These are phyloP conservation scores for Aphanocladium album DNA, from an alignment of 2,329 filamentous ascomycete genomes.

Conservation along the genomic window DNA sequence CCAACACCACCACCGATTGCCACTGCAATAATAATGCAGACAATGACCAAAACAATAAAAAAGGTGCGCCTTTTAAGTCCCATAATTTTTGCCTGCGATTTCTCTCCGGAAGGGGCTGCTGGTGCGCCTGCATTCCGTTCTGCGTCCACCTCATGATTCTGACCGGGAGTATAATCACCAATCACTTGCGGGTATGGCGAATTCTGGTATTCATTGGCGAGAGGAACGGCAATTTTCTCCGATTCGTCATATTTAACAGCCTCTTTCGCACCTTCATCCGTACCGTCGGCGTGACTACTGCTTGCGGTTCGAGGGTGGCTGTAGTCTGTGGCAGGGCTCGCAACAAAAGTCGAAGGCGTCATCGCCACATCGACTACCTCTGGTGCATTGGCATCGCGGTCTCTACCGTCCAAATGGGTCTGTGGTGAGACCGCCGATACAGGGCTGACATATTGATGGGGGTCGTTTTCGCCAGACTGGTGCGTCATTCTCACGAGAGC, in stretches of 20 bases:
- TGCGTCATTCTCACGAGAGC: not conserved
- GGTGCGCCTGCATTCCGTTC: not conserved
- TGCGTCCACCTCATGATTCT: not conserved
- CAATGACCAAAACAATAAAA: constrained; percentile 1
- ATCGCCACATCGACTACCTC: not conserved
- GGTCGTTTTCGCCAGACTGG: not conserved
- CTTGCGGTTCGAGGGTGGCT: not conserved
- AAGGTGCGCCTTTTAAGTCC: constrained; percentile 4
- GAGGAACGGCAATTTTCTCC: not conserved
- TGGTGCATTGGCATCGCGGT: constrained; percentile 2
- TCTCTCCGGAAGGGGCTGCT: not conserved
- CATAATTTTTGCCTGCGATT: not conserved
- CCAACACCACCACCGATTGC: constrained; percentile 12
- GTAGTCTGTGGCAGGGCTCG: not conserved
- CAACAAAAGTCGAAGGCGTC: not conserved
- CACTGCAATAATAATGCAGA: constrained; percentile 7
- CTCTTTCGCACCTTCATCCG: not conserved
- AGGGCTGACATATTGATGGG: not conserved
- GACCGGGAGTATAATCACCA: not conserved
- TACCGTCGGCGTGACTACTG: not conserved
- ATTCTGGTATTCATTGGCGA: not conserved
- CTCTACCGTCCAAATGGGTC: not conserved
- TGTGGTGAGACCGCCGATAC: not conserved
- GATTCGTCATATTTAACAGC: not conserved
- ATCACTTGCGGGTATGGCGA: constrained; percentile 1